These are phyloP conservation scores for Oidium heveae DNA, from an alignment of 2,329 filamentous ascomycete species.

Conservation along the genomic window DNA sequence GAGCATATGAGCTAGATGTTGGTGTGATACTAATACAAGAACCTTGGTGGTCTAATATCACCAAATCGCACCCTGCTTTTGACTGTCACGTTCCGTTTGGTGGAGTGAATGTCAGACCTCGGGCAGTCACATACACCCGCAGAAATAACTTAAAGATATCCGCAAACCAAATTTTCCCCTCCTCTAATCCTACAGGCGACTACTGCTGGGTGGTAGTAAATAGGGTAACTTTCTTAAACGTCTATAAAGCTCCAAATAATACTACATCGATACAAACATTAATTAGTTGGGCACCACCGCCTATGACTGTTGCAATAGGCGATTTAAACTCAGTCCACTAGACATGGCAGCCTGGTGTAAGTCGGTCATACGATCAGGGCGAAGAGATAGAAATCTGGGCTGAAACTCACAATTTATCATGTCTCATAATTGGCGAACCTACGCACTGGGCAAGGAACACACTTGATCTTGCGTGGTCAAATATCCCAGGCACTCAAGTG, in stretches of 20 bases:
- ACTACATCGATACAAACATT: not conserved
- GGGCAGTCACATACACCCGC: not conserved
- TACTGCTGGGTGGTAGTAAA: not conserved
- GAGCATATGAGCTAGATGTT: not conserved
- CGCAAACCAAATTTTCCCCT: not conserved
- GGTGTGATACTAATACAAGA: not conserved
- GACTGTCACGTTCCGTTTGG: not conserved
- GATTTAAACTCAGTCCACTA: not conserved
- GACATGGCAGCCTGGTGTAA: not conserved
- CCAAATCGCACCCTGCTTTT: not conserved
- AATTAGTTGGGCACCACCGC: not conserved
- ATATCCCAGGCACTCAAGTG: not conserved
- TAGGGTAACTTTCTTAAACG: not conserved
- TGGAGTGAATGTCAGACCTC: not conserved
- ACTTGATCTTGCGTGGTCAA: not conserved
- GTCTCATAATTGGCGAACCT: not conserved
- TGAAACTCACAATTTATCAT: not conserved
- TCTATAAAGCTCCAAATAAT: not conserved
- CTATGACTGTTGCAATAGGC: not conserved
- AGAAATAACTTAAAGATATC: not conserved
- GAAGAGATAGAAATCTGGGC: not conserved
- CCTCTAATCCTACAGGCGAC: not conserved
- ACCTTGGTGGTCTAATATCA: not conserved
- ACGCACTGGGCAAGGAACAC: not conserved
- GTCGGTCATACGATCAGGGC: not conserved